Conservation (phyloP, 352 stramenopile species). For the Pythium diclinum region DNA sequence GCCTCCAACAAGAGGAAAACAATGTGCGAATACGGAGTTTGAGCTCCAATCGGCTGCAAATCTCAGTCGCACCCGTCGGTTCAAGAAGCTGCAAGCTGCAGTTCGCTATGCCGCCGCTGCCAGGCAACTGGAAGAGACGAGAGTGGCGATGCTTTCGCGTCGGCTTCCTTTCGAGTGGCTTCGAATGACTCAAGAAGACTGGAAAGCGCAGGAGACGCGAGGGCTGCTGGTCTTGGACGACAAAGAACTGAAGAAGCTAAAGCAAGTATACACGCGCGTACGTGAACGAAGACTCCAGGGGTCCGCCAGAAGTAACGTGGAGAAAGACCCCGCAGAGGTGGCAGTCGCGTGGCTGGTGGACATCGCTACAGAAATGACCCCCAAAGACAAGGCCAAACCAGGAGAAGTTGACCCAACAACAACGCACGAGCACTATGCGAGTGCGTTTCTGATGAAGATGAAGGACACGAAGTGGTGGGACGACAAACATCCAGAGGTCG, state of each 20-base stretch:
- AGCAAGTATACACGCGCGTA: constrained; percentile 8
- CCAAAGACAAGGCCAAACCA: constrained; percentile 11
- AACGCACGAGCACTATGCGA: constrained; percentile 10
- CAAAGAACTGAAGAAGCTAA: constrained; percentile 32
- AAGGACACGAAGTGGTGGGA: constrained; percentile 19
- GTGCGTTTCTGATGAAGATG: constrained; percentile 11
- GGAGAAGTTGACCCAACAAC: background rate
- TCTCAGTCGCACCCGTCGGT: constrained; percentile 25
- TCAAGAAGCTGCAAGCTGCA: constrained; percentile 40
- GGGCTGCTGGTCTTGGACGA: constrained; percentile 45
- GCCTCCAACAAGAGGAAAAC: background rate
- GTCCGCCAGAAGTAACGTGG: constrained; percentile 17
- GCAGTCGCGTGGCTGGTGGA: constrained; percentile 9
- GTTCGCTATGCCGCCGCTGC: constrained; percentile 23
- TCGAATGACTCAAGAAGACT: constrained; percentile 53
- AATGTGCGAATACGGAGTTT: background rate
- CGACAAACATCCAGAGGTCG: constrained; percentile 17
- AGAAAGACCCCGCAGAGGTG: background rate
- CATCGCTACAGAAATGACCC: constrained; percentile 19
- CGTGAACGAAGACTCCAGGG: constrained; percentile 1
- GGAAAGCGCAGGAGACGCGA: constrained; percentile 34
- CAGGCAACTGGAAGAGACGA: background rate
- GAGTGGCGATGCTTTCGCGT: background rate
- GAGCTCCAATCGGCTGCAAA: constrained; percentile 14
- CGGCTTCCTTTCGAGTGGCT: constrained; percentile 40